Base-by-base conservation (phyloP, 805 yeast species). In the Starmerella scarabaei region DNA sequence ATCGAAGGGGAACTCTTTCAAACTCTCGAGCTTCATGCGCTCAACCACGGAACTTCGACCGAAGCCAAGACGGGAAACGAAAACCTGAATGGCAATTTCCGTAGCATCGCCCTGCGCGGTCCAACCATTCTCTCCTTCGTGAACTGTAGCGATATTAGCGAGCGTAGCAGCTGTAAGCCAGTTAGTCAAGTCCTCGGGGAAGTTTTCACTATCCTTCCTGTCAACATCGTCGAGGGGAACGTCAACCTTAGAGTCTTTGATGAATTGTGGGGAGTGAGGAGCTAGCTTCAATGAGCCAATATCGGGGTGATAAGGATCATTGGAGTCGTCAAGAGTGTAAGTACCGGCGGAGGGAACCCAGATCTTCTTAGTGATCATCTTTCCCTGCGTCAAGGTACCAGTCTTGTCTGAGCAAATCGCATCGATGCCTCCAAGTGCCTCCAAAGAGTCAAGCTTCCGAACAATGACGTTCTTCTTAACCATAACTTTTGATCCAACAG, bases 71-170 rank as follows among this genome's bases (percentile, higher is more conserved):
- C 85, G 70, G 11, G 75, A 61, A 18, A 77, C 70, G 54, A 79
- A 80, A 0, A 82, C 88, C 53, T 81, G 88, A 45, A 83, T 77
- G 3, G 94, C 93, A 53, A 80, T 76, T 61, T 83, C 94, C 3
- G 94, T 83, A 31, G 94, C 88, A 55, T 83, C 94, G 44, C 94
- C 94, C 54, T 75, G 77, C 8, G 84, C 85, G 50, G 71, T 72
- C 93, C 93, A 82, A 23, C 69, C 69, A 15, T 63, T 66, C 18
- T 58, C 61, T n/a, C 55, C 60, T 43, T 68, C 61, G 45, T 67
- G 70, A 3, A 83, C 75, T 9, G 67, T 66, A 3, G 94, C 88
- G 52, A 82, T 74, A 52, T 83, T 84, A 27, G 93, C 93, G 46
- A 84, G 61, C 1, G 91, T 71, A 2, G 93, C 83, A 35, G 79